A percentile compares a stretch with the other conserved stretches of the same genome.
Evolutionary conservation across 139 green algal species (phyloP).

Genomic region (Eudorina sp.): DNA sequence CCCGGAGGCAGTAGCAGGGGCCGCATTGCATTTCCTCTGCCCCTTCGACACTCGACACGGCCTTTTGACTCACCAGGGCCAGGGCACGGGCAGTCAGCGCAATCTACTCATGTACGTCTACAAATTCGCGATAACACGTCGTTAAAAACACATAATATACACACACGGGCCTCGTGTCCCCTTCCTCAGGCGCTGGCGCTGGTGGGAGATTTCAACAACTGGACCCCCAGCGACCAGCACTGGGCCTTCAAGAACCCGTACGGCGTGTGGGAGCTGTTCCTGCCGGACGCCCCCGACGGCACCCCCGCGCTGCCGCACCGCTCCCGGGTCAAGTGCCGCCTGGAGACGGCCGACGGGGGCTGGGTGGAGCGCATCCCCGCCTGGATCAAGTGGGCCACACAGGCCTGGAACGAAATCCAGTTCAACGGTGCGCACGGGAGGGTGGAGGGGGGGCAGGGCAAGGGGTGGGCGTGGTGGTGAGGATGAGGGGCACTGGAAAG

Average conservation of each 20-base stretch:
- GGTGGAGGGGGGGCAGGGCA: background rate
- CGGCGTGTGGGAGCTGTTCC: conserved; percentile 91
- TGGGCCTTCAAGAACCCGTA: conserved; percentile 89
- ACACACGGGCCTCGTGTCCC: too few species aligned
- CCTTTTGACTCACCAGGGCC: too few species aligned
- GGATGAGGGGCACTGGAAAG: too few species aligned
- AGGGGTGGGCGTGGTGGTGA: background rate
- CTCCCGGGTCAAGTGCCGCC: conserved; percentile 80
- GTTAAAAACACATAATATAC: background rate
- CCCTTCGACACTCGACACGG: too few species aligned
- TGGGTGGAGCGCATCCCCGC: conserved; percentile 94
- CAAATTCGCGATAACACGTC: too few species aligned
- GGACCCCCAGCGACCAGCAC: conserved; percentile 81
- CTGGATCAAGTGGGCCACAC: conserved; percentile 95
- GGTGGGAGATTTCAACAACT: conserved; percentile 97
- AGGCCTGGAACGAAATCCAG: conserved; percentile 94
- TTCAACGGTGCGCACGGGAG: conserved; percentile 84
- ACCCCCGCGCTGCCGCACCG: conserved; percentile 83
- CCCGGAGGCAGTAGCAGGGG: too few species aligned
- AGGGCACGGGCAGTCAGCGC: too few species aligned
- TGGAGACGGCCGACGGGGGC: conserved; percentile 85
- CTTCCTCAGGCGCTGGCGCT: conserved; percentile 80
- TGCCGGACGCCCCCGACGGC: conserved; percentile 85
- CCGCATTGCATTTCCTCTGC: too few species aligned
- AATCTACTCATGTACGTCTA: too few species aligned